Evolutionary conservation across 2,329 filamentous ascomycete genomes (phyloP).

Genomic region (Cordyceps javanica): DNA sequence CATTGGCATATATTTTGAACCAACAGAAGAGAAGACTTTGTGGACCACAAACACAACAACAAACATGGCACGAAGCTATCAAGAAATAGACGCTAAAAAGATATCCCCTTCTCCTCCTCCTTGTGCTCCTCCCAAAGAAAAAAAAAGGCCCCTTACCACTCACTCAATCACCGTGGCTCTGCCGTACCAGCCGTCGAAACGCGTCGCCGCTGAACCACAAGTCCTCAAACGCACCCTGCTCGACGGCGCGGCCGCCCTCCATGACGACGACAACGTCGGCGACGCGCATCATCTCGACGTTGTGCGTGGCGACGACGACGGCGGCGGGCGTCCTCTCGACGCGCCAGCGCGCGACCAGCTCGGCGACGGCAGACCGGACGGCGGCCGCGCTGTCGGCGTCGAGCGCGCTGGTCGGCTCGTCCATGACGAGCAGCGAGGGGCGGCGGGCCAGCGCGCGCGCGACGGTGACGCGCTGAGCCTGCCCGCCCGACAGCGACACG

Average conservation of each 20-base stretch:
- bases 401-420: constrained; percentile 80
- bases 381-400: constrained; percentile 61
- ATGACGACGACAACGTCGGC: constrained; percentile 69
- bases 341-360: constrained; percentile 36
- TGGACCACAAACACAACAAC: no score
- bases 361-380: constrained; percentile 56
- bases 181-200: constrained; percentile 43
- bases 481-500: constrained; percentile 64
- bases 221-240: constrained; percentile 60
- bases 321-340: constrained; percentile 43
- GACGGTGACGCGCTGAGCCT: constrained; percentile 75
- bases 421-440: constrained; percentile 70
- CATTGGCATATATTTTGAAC: no score
- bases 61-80: no score
- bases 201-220: constrained; percentile 41
- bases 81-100: no score
- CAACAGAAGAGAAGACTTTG: no score
- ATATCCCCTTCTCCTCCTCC: no score
- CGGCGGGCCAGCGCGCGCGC: constrained; percentile 68
- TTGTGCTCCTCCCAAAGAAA: no score
- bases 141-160: no score
- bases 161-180: constrained; percentile 14
- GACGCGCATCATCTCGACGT: constrained; percentile 77
- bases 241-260: constrained; percentile 58
- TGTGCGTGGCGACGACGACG: constrained; percentile 78